phyloP scores from a whole-genome alignment of 805 yeast genomes.

The Blastobotrys chiropterorum region DNA sequence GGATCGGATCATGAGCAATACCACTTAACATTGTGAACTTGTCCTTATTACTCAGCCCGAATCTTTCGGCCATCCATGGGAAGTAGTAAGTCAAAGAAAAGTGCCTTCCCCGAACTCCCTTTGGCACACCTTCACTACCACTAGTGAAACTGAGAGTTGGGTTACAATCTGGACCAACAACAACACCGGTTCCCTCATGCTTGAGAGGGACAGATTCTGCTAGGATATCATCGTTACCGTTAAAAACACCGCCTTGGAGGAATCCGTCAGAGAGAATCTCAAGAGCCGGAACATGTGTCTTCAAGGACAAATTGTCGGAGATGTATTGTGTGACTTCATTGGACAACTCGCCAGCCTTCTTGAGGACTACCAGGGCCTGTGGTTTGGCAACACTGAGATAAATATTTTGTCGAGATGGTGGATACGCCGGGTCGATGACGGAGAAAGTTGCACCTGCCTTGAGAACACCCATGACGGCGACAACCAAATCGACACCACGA shows the following conservation, averaged over 20 bases:
- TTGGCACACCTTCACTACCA: conserved; percentile 97
- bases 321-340: conserved; percentile 75
- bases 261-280: conserved; percentile 73
- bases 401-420: conserved; percentile 94
- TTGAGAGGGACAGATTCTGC: conserved; percentile 40
- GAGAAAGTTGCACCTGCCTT: conserved; percentile 99
- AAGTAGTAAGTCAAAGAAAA: conserved; percentile 94
- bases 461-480: conserved; percentile 95
- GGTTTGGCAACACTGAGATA: conserved; percentile 93
- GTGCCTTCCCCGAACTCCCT: conserved; percentile 98
- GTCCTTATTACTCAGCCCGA: conserved; percentile 71
- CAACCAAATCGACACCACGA: conserved; percentile 94
- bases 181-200: conserved; percentile 69
- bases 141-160: conserved; percentile 96
- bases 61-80: conserved; percentile 95
- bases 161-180: conserved; percentile 95
- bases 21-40: conserved; percentile 97
- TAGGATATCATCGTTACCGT: conserved; percentile 44
- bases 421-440: conserved; percentile 98
- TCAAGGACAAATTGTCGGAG: conserved; percentile 60
- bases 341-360: conserved; percentile 82
- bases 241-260: conserved; percentile 42
- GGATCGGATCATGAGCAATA: conserved; percentile 98
- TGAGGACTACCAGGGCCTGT: conserved; percentile 78
- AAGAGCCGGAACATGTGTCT: conserved; percentile 69